phyloP scores from a whole-genome alignment of 169 alveolate species.

The Cryptosporidium xiaoi region DNA sequence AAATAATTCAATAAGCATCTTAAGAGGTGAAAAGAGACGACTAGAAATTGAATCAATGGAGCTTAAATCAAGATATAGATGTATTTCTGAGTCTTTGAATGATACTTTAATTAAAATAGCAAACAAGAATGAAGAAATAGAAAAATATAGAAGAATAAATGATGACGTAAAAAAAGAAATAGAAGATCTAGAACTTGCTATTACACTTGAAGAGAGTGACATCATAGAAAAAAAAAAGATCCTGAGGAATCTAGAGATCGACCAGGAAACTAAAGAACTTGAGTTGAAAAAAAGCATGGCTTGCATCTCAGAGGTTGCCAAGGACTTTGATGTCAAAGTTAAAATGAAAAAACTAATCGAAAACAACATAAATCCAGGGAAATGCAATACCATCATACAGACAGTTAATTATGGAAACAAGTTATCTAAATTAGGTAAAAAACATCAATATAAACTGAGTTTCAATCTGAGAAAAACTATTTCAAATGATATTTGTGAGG shows the following conservation, averaged over 20 bases:
- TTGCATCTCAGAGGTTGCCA: background rate
- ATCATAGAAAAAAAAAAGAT: constrained; percentile 17
- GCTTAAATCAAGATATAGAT: constrained; percentile 6
- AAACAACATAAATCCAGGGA: background rate
- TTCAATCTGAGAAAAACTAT: background rate
- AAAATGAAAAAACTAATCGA: constrained; percentile 22
- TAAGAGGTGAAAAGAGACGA: constrained; percentile 4
- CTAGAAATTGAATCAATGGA: constrained; percentile 23
- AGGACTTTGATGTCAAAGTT: background rate
- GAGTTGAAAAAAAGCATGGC: background rate
- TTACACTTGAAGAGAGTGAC: constrained; percentile 24
- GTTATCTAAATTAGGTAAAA: background rate
- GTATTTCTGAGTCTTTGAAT: background rate
- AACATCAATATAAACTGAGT: background rate
- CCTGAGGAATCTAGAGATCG: constrained; percentile 1
- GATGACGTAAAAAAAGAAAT: constrained; percentile 19
- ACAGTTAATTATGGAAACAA: too few species aligned
- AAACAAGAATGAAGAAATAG: constrained; percentile 1
- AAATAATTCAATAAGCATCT: background rate
- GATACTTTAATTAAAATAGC: constrained; percentile 18
- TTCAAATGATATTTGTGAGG: background rate
- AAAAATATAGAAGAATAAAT: background rate
- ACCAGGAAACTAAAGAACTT: background rate
- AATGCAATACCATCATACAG: too few species aligned
- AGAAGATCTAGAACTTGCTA: constrained; percentile 50